phyloP scores from a whole-genome alignment of 495 filamentous ascomycete genomes.

The Lepidopterella palustris region DNA sequence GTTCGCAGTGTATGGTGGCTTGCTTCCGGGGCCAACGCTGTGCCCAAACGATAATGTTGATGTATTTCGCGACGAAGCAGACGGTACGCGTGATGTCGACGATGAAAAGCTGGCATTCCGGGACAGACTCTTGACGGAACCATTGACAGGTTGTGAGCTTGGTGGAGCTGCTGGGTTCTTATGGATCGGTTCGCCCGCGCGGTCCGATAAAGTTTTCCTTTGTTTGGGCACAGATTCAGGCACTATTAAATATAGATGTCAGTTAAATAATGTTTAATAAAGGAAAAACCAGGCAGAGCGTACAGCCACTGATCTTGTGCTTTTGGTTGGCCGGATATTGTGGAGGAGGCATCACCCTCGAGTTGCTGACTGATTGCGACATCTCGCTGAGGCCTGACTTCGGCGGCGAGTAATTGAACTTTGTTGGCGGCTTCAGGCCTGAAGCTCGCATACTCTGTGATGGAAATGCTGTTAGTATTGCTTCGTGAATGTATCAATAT shows the following conservation, averaged over 20 bases:
- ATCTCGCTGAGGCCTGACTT: slow-evolving; percentile 39
- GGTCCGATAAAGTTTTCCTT: slow-evolving; percentile 23
- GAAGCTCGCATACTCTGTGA: neutral
- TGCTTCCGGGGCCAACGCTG: slow-evolving; percentile 9
- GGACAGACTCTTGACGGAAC: slow-evolving; percentile 10
- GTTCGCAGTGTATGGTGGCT: slow-evolving; percentile 2
- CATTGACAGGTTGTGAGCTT: slow-evolving; percentile 11
- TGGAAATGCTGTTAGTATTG: slow-evolving; percentile 12
- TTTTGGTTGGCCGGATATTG: slow-evolving; percentile 22
- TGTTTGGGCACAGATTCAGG: slow-evolving; percentile 29
- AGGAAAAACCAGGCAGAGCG: too few relatives aligned
- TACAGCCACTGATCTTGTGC: slow-evolving; percentile 34
- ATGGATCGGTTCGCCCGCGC: slow-evolving; percentile 20
- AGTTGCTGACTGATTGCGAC: slow-evolving; percentile 62
- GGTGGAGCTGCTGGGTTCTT: slow-evolving; percentile 18
- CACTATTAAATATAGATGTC: neutral
- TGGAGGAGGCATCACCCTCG: slow-evolving; percentile 50
- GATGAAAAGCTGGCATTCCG: slow-evolving; percentile 11
- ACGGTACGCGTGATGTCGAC: slow-evolving; percentile 16
- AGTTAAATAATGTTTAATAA: neutral
- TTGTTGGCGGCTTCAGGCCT: slow-evolving; percentile 8
- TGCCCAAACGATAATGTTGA: slow-evolving; percentile 13
- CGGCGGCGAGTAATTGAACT: neutral
- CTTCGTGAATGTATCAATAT: neutral
- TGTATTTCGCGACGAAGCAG: slow-evolving; percentile 6